Evolutionary conservation across 176 grass and related monocot species (phyloP).

Genomic region (Aegilops sharonensis): DNA sequence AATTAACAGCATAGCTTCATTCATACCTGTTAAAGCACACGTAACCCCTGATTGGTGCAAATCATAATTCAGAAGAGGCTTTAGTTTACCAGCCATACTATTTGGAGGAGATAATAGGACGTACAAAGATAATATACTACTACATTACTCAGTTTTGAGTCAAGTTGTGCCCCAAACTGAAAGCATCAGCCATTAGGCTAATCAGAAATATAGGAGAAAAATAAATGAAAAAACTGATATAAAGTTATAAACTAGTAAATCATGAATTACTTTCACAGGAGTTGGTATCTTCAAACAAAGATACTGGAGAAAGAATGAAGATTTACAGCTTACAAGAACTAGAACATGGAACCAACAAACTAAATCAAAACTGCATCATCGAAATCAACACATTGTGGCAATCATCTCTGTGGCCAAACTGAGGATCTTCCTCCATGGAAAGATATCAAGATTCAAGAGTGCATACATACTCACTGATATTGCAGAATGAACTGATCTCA

Average conservation of each 20-base stretch:
- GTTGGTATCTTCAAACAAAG: neutral
- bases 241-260: neutral
- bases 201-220: neutral
- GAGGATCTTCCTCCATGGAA: neutral
- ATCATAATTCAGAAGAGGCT: neutral
- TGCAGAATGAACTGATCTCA: neutral
- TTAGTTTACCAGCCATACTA: neutral
- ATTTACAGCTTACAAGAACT: neutral
- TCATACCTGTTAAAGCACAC: neutral
- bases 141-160: neutral
- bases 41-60: neutral
- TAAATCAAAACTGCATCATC: neutral
- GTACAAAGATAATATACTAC: neutral
- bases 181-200: neutral
- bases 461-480: neutral
- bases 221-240: neutral
- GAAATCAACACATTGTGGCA: no score
- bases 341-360: neutral
- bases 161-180: neutral
- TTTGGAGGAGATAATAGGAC: neutral
- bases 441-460: neutral
- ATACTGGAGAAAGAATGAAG: neutral
- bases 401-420: no score
- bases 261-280: neutral
- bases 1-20: neutral